Evolutionary conservation across 345 rosid genomes (phyloP).

Genomic region (Eucalyptus fibrosa): DNA sequence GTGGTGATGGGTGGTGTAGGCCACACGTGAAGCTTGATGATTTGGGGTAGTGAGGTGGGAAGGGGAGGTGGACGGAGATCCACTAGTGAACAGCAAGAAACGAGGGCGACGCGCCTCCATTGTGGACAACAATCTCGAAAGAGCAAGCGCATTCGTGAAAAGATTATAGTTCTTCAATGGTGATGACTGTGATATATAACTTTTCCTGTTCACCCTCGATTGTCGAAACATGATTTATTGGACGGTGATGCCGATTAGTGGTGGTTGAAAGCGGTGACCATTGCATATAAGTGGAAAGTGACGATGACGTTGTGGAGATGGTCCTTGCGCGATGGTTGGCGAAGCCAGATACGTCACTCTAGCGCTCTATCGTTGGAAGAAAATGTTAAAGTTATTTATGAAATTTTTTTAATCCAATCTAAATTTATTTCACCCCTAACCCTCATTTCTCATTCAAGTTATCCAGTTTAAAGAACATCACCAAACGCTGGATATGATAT

Average conservation of each 20-base stretch:
- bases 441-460: rapidly evolving
- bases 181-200: not conserved
- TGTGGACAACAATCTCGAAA: not conserved
- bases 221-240: not conserved
- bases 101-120: not conserved
- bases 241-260: rapidly evolving
- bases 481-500: rapidly evolving
- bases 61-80: not conserved
- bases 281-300: not conserved
- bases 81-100: not conserved
- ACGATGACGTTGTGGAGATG: not conserved
- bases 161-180: not conserved
- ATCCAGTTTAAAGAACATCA: rapidly evolving
- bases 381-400: not conserved
- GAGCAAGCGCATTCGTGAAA: not conserved
- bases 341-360: not conserved
- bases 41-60: not conserved
- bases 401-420: not conserved
- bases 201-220: not conserved
- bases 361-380: not conserved
- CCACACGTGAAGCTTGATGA: not conserved
- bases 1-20: not conserved
- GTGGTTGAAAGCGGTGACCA: not conserved
- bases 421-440: rapidly evolving
- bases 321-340: not conserved